Conservation (phyloP, 2,329 filamentous ascomycete genomes). For the Phialocephala sp. region DNA sequence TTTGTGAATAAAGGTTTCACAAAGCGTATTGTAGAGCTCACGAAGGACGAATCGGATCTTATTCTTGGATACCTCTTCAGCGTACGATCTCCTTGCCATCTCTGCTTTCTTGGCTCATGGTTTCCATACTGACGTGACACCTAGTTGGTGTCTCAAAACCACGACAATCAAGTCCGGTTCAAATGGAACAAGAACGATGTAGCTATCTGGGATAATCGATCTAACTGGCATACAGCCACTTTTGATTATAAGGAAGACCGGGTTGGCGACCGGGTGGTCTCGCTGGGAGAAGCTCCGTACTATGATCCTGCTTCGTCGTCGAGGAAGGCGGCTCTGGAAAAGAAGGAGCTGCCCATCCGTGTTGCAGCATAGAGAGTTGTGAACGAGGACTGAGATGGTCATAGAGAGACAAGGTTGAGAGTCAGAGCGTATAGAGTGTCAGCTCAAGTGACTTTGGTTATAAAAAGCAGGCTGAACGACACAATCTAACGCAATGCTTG, state of each 20-base stretch:
- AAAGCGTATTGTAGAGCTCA: slow-evolving; percentile 60
- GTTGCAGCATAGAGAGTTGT: background rate
- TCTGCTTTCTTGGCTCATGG: slow-evolving; percentile 40
- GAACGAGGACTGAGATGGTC: background rate
- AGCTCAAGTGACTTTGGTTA: too few species aligned
- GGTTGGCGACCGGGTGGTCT: slow-evolving; percentile 53
- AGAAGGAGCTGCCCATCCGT: background rate
- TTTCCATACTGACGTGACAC: slow-evolving; percentile 44
- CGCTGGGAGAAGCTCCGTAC: slow-evolving; percentile 65
- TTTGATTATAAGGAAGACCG: slow-evolving; percentile 63
- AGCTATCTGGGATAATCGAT: slow-evolving; percentile 71
- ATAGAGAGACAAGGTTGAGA: background rate
- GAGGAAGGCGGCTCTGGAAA: slow-evolving; percentile 68
- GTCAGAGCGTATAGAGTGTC: too few species aligned
- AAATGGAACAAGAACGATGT: slow-evolving; percentile 52
- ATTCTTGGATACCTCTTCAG: slow-evolving; percentile 28
- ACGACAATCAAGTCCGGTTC: slow-evolving; percentile 62
- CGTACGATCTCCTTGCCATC: slow-evolving; percentile 45
- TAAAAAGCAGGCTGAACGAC: too few species aligned
- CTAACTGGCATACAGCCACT: slow-evolving; percentile 58
- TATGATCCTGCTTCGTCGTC: slow-evolving; percentile 45
- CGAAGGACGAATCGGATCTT: slow-evolving; percentile 57
- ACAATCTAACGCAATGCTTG: too few species aligned
- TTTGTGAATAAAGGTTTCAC: slow-evolving; percentile 57
- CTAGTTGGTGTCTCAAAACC: slow-evolving; percentile 50